Percentiles rank a stretch among this genome's conserved stretches.
phyloP scores from a whole-genome alignment of 202 grass and related monocot genomes.

The Digitaria exilis region DNA sequence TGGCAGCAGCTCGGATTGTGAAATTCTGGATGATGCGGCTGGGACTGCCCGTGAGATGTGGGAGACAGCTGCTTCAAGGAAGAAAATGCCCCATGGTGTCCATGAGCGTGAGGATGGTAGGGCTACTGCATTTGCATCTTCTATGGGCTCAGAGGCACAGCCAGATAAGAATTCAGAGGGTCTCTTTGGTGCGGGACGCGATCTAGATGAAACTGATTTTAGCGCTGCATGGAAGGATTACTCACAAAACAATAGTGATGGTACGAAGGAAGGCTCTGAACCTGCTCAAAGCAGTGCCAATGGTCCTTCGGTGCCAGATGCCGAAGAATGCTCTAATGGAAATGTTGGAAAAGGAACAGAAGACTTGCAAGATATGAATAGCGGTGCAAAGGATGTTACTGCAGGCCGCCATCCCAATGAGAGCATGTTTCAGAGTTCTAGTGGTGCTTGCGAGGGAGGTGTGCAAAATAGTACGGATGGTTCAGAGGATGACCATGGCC shows the following conservation, averaged over 20 bases:
- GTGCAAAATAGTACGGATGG: neutral
- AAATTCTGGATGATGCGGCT: constrained; percentile 66
- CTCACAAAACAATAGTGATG: neutral
- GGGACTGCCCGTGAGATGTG: constrained; percentile 64
- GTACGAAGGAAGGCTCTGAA: neutral
- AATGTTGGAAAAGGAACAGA: constrained; percentile 33
- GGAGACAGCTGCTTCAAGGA: constrained; percentile 81
- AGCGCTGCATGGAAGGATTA: neutral
- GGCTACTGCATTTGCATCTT: constrained; percentile 44
- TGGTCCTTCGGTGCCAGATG: constrained; percentile 1
- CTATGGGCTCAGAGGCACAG: constrained; percentile 36
- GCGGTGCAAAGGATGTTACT: neutral
- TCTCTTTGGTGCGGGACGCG: neutral
- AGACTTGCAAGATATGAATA: neutral
- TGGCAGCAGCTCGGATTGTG: constrained; percentile 64
- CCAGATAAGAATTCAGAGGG: neutral
- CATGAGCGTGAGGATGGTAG: constrained; percentile 15
- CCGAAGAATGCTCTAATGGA: neutral
- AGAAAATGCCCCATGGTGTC: constrained; percentile 24
- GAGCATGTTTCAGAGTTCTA: neutral
- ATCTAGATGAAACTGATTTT: constrained; percentile 15
- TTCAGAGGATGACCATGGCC: constrained; percentile 3
- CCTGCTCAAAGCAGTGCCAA: neutral
- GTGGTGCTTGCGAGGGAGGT: neutral
- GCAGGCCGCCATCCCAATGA: constrained; percentile 10